Evolutionary conservation across 2,329 filamentous ascomycete genomes (phyloP).

Genomic region (Pseudodiploospora longispora): DNA sequence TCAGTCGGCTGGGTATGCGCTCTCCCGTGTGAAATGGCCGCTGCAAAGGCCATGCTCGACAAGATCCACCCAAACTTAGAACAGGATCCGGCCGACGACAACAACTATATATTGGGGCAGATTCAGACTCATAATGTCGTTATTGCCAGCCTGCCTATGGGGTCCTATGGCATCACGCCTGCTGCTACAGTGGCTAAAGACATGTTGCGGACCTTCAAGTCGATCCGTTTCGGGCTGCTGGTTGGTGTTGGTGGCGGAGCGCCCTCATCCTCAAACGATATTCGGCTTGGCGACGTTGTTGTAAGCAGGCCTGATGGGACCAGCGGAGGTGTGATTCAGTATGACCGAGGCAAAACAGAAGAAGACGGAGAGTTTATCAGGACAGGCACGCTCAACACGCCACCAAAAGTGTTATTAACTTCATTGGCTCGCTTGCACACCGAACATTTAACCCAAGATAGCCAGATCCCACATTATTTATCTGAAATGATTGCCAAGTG

Average conservation of each 20-base stretch:
- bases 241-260: conserved; percentile 2
- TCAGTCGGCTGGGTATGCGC: not conserved
- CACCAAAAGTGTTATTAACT: not conserved
- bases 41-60: not conserved
- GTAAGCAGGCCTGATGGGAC: not conserved
- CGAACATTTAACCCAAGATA: not conserved
- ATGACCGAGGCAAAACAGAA: conserved; percentile 1
- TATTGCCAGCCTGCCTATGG: not conserved
- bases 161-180: conserved; percentile 1
- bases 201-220: not conserved
- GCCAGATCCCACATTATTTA: not conserved
- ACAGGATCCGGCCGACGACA: not conserved
- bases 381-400: not conserved
- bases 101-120: not conserved
- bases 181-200: conserved; percentile 2
- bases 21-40: not conserved
- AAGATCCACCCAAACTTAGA: not conserved
- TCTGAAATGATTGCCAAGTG: not conserved
- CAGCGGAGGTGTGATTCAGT: not conserved
- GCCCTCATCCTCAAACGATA: not conserved
- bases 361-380: not conserved
- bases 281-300: conserved; percentile 1
- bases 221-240: conserved; percentile 2
- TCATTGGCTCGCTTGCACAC: not conserved
- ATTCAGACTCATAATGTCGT: not conserved